Base-by-base conservation (phyloP, 305 asterid species). In the Nicotiana rustica region DNA sequence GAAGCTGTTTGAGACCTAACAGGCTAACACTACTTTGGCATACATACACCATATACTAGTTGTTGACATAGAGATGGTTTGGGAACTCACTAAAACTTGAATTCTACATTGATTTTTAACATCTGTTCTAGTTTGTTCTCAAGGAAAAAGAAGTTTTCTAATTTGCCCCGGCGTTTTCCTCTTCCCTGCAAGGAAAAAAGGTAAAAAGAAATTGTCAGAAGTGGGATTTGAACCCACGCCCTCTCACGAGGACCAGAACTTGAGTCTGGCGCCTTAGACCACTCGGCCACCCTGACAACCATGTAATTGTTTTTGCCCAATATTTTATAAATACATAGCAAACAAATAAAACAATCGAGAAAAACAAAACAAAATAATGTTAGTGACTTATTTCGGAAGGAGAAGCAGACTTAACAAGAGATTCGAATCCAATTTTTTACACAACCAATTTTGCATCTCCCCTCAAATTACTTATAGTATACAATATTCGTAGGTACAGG, bases 151-250 rank as follows among this genome's bases (percentile, higher is more conserved):
- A 2, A 21, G 41, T 65, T 65, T 0, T 6, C 10, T 65, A 12
- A 59, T 59, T n/a, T 59, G 65, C 65, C 65, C 65, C 12, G 65
- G 12, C 65, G 65, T n/a, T n/a, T 59, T 59, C 7, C 65, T 59
- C 57, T 52, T 52, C 57, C 57, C 17, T 52, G 57, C 31, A 25
- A 25, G 25, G 25, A 25, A 12, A 52, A 41, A 52, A 3, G 15
- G 17, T 52, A 0, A 12, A 14, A 56, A 4, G n/a, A 15, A 56
- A 13, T 1, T 86, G 86, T 87, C 87, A 88, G 88, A 88, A 88
- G 91, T 86, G 91, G 91, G 91, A 88, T 88, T 86, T 88, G 91
- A 88, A 88, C 91, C 89, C 91, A 88, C 91, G 89, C 89, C 85
- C 89, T 88, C 89, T 83, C 62, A 57, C 86, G 86, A 88, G 66